Evolutionary conservation across 2,329 filamentous ascomycete species (phyloP), one percentile per base, ranked within the genome.

Genomic region (Chaetomium globosum): DNA sequence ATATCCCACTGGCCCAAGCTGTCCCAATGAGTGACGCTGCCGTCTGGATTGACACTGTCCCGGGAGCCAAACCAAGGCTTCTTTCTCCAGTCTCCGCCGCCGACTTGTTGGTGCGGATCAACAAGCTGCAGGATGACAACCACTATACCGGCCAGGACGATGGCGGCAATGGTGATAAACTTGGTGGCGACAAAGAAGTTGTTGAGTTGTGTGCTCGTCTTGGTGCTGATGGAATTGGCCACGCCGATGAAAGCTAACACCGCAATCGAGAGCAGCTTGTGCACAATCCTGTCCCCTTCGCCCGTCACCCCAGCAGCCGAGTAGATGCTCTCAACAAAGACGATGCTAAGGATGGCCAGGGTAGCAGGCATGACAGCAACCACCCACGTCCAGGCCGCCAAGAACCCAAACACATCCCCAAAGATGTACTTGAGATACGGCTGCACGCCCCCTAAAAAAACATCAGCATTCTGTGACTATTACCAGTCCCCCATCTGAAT

Each of bases 351-450:
- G 55, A 89, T 89, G 10, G 86, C 86, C 65, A 88, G 80, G 0
- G 86, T 87, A 0, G 85, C 85, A 0, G 87, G 87, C 81, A 88
- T 89, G 28, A 88, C 82, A 23, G 83, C 85, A 6, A 88, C 80
- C 61, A 89, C 82, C 83, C 86, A 89, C 0, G 86, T 85, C 86
- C 86, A 89, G 0, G 85, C 85, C 6, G 85, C 85, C 5, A 88
- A 73, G 70, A 88, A 89, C n/a, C 85, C 86, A 57, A 82, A 81
- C 2, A 84, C 75, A 58, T 88, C 85, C 33, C 86, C 86, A 67
- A 82, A 89, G 39, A 88, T 83, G 72, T 86, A 82, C 69, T 82
- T 80, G 7, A 89, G 79, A 69, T 87, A 89, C 16, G 85, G 85
- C 70, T 89, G 86, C 55, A 88, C 82, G 19, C 87, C 87, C 4